phyloP scores from a whole-genome alignment of 2,329 filamentous ascomycete genomes.

The Truncatella angustata region DNA sequence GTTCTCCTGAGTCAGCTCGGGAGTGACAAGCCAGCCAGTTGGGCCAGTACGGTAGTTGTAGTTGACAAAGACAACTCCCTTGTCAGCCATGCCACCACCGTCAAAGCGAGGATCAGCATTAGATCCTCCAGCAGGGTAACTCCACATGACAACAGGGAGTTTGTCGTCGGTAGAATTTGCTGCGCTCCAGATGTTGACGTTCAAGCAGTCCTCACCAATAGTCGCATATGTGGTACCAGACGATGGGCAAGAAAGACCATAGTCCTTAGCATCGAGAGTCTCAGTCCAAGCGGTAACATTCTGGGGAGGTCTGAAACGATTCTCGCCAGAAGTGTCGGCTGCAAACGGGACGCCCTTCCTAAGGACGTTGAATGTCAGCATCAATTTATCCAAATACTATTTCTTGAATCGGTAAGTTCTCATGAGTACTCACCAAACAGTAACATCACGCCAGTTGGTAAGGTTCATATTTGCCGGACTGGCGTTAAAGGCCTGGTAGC shows the following conservation, averaged over 20 bases:
- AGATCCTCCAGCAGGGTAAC: slow-evolving; percentile 13
- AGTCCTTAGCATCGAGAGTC: slow-evolving; percentile 15
- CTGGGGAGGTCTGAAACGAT: slow-evolving; percentile 15
- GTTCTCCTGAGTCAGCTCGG: slow-evolving; percentile 21
- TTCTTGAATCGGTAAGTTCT: no score
- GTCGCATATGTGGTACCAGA: slow-evolving; percentile 9
- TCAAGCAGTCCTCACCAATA: slow-evolving; percentile 20
- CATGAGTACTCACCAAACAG: no score
- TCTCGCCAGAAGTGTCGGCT: slow-evolving; percentile 15
- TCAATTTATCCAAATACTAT: no score
- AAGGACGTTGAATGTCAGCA: no score
- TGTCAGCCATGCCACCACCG: slow-evolving; percentile 18
- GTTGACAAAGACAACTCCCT: slow-evolving; percentile 21
- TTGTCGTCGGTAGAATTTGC: slow-evolving; percentile 18
- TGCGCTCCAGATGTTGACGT: slow-evolving; percentile 18
- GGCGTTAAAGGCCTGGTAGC: slow-evolving; percentile 18
- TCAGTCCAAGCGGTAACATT: slow-evolving; percentile 12
- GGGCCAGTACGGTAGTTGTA: slow-evolving; percentile 21
- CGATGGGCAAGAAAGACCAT: slow-evolving; percentile 21
- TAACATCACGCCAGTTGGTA: slow-evolving; percentile 17
- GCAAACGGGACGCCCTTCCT: slow-evolving; percentile 25
- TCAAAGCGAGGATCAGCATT: slow-evolving; percentile 18
- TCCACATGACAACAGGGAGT: slow-evolving; percentile 20
- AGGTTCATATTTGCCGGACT: slow-evolving; percentile 15
- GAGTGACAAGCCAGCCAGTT: slow-evolving; percentile 23